Evolutionary conservation across 2,329 filamentous ascomycete genomes (phyloP).

Genomic region (Apiospora koreana): DNA sequence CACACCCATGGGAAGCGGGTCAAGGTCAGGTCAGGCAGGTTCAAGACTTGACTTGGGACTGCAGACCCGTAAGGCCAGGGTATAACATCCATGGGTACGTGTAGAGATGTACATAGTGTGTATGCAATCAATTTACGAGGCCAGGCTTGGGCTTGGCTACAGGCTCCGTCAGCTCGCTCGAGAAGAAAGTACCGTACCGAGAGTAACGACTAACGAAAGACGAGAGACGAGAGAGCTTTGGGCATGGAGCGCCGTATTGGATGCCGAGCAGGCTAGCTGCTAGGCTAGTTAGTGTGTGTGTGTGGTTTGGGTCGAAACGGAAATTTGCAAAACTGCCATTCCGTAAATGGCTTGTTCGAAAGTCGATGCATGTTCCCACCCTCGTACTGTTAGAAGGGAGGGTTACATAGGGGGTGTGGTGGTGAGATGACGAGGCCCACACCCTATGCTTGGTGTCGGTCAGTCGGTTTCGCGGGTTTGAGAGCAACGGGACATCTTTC

Average conservation of each 20-base stretch:
- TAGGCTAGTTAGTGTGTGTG: background rate
- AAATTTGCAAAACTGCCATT: constrained; percentile 1
- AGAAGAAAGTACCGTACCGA: no score
- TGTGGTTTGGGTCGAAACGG: constrained; percentile 8
- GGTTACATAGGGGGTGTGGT: constrained; percentile 9
- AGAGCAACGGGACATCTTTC: background rate
- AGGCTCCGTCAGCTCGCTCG: background rate
- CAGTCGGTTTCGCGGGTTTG: constrained; percentile 3
- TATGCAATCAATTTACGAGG: constrained; percentile 8
- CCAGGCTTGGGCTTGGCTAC: constrained; percentile 2
- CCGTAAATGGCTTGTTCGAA: constrained; percentile 6
- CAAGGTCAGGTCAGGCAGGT: constrained; percentile 8
- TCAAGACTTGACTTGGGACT: constrained; percentile 3
- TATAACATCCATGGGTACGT: constrained; percentile 5
- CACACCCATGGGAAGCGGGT: constrained; percentile 29
- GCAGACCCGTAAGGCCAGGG: background rate
- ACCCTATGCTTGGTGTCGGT: background rate
- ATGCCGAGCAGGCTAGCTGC: background rate
- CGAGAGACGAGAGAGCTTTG: background rate
- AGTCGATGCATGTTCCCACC: constrained; percentile 4
- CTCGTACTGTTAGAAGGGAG: background rate
- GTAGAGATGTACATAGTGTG: background rate
- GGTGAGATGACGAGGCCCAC: constrained; percentile 7
- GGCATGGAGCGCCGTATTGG: background rate
- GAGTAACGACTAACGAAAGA: no score